Evolutionary conservation across 2,329 filamentous ascomycete genomes (phyloP).

Genomic region (Cyphellophora europaea): DNA sequence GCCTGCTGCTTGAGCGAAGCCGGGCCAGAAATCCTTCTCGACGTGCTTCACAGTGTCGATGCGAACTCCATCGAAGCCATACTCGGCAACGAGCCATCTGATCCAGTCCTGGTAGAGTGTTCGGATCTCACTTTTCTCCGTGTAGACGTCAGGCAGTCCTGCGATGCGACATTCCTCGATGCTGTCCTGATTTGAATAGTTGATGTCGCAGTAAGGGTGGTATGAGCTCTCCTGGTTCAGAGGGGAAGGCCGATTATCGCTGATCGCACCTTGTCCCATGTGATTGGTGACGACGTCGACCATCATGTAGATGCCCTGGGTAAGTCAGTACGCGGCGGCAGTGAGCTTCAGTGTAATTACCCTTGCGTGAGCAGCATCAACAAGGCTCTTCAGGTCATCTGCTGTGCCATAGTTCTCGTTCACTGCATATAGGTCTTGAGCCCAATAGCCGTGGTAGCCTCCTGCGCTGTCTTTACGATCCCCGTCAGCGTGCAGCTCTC

Average conservation of each 20-base stretch:
- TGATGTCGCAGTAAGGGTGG: slow-evolving; percentile 23
- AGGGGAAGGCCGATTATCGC: slow-evolving; percentile 21
- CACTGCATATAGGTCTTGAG: slow-evolving; percentile 36
- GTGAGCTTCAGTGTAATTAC: no score
- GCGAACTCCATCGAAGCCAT: slow-evolving; percentile 41
- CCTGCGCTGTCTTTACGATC: slow-evolving; percentile 30
- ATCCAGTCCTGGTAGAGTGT: slow-evolving; percentile 26
- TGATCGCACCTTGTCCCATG: slow-evolving; percentile 26
- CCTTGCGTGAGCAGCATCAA: slow-evolving; percentile 34
- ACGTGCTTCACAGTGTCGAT: slow-evolving; percentile 42
- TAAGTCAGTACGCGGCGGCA: no score
- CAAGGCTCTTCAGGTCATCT: slow-evolving; percentile 37
- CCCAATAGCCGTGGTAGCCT: slow-evolving; percentile 44
- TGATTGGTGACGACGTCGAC: slow-evolving; percentile 45
- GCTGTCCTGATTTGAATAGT: slow-evolving; percentile 21
- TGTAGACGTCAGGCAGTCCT: slow-evolving; percentile 37
- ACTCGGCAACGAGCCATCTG: slow-evolving; percentile 35
- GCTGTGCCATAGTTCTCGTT: slow-evolving; percentile 41
- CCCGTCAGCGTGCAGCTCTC: slow-evolving; percentile 24
- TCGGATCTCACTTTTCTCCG: slow-evolving; percentile 29
- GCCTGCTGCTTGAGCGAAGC: slow-evolving; percentile 28
- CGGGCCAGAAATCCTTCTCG: slow-evolving; percentile 30
- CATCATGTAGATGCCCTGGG: slow-evolving; percentile 43
- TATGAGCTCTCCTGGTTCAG: slow-evolving; percentile 25
- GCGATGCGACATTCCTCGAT: slow-evolving; percentile 40